These are phyloP conservation scores for Aspergillus nidulans DNA, from an alignment of 495 filamentous ascomycete genomes.

Conservation along the genomic window DNA sequence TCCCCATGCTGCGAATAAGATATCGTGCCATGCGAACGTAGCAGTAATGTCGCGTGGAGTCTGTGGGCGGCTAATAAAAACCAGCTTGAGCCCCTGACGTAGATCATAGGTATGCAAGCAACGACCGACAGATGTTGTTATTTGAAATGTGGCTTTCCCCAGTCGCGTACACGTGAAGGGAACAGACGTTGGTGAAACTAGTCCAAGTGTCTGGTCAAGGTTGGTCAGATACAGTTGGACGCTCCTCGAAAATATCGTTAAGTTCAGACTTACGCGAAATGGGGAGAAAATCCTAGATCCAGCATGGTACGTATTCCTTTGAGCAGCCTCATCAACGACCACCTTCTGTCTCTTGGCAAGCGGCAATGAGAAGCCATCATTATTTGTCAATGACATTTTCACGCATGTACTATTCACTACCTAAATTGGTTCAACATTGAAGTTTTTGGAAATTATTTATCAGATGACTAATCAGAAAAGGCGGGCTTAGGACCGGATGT, in stretches of 20 bases:
- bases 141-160: constrained; percentile 91
- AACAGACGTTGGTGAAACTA: constrained; percentile 84
- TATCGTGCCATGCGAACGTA: constrained; percentile 81
- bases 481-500: too few relatives aligned
- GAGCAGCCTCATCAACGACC: neutral
- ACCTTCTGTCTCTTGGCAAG: constrained; percentile 1
- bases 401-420: neutral
- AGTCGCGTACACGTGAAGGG: constrained; percentile 85
- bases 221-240: neutral
- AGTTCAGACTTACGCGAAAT: neutral
- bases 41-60: constrained; percentile 83
- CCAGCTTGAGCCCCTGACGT: constrained; percentile 77
- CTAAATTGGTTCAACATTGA: neutral
- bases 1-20: constrained; percentile 82
- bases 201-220: constrained; percentile 68
- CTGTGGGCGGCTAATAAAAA: constrained; percentile 87
- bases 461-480: neutral
- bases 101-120: constrained; percentile 94
- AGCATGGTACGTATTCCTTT: neutral
- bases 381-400: neutral
- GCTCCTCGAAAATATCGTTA: neutral
- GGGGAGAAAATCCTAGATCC: constrained; percentile 3
- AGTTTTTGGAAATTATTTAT: neutral
- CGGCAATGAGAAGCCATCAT: neutral
- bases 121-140: constrained; percentile 88